Base-by-base conservation (phyloP, 305 asterid species). In the Plantago coronopus region DNA sequence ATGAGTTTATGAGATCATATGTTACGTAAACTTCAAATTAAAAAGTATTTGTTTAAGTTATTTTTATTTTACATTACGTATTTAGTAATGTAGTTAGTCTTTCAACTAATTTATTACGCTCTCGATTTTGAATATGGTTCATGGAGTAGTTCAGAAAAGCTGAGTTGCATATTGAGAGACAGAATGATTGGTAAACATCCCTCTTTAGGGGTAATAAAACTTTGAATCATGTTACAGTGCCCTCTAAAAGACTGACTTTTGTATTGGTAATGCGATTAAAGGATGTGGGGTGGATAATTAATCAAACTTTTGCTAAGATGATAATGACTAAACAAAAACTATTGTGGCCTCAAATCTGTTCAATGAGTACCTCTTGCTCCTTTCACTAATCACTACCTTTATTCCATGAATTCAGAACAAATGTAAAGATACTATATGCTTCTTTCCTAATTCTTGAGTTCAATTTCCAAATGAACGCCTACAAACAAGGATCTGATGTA, bases 111-210 rank as follows among this genome's bases (percentile, higher is more conserved):
- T n/a, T n/a, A n/a, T n/a, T n/a, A n/a, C n/a, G 17, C 38, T 22
- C 48, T 69, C 1, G 15, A 2, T 73, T 4, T 56, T 60, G 40
- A 54, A 21, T 21, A 70, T 59, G 61, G 20, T 10, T 31, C 4
- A 38, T 50, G 55, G 70, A 40, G n/a, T n/a, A n/a, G n/a, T n/a
- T n/a, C n/a, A n/a, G n/a, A 44, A 78, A 76, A 63, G 76, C 77
- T 70, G 76, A 64, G 64, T 79, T 72, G 75, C 66, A 48, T 65
- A 61, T 37, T 25, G 8, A 29, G 57, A 45, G 88, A 77, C 88
- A 81, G 23, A 79, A 79, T 83, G 76, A 81, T 83, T 77, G 65
- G 79, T 69, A 44, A 64, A 61, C 76, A 69, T 69, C 63, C 57
- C 67, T 49, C 71, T 73, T 79, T 68, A 38, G 69, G 64, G 72